Conservation (phyloP, 495 filamentous ascomycete genomes). For the Bacidia rubella region DNA sequence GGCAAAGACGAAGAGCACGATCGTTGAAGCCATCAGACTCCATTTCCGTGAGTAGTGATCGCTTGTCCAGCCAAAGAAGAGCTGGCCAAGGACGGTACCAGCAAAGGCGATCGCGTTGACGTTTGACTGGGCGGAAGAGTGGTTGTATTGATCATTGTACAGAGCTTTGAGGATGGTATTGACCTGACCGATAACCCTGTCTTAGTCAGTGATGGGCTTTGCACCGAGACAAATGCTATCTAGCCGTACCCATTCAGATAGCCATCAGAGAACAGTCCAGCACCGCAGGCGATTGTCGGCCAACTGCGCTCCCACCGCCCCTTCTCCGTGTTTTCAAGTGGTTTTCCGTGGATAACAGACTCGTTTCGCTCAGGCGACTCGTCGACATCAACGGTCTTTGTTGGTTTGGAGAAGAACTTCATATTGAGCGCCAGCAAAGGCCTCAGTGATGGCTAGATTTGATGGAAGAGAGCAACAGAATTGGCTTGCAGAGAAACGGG, state of each 20-base stretch:
- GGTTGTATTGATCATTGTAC: constrained; percentile 49
- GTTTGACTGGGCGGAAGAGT: constrained; percentile 53
- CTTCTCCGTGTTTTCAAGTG: constrained; percentile 31
- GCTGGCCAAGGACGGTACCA: constrained; percentile 74
- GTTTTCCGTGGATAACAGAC: constrained; percentile 14
- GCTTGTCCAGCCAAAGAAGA: constrained; percentile 67
- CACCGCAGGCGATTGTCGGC: constrained; percentile 69
- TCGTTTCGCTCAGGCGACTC: constrained; percentile 11
- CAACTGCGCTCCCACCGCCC: constrained; percentile 46
- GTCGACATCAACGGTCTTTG: constrained; percentile 2
- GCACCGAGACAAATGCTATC: constrained; percentile 21
- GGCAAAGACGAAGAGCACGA: constrained; percentile 73
- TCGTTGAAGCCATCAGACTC: constrained; percentile 64
- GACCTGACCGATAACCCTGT: constrained; percentile 64
- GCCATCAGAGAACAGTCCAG: constrained; percentile 81
- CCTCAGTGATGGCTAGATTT: neutral
- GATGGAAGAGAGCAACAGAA: neutral
- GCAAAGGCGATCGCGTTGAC: constrained; percentile 74
- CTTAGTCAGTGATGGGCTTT: neutral
- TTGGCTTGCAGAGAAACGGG: neutral
- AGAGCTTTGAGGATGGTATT: constrained; percentile 52
- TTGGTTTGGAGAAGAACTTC: constrained; percentile 5
- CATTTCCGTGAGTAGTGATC: constrained; percentile 77
- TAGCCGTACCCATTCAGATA: constrained; percentile 56
- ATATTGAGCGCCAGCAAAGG: neutral